Evolutionary conservation across 129 eudicot species (phyloP).

Genomic region (Lactuca saligna): DNA sequence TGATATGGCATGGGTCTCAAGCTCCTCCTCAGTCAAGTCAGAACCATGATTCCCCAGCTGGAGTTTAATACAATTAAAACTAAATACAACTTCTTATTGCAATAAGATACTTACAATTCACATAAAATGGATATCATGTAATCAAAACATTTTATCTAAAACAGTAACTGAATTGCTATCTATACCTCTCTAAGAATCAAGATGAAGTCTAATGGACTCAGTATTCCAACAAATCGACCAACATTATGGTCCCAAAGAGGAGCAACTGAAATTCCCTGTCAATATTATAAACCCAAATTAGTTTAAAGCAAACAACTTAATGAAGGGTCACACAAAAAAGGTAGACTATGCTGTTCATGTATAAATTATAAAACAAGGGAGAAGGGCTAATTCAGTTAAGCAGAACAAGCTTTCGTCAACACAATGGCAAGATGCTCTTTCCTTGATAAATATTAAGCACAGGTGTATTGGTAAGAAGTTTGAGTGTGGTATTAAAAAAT

Average conservation of each 20-base stretch:
- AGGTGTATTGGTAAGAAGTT: too few species aligned
- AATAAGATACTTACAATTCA: constrained; percentile 11
- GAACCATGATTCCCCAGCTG: constrained; percentile 88
- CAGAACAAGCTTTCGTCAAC: too few species aligned
- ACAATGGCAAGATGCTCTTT: too few species aligned
- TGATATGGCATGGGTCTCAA: constrained; percentile 76
- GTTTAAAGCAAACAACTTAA: too few species aligned
- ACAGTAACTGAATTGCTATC: constrained; percentile 2
- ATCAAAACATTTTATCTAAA: constrained; percentile 5
- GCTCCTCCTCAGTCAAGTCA: constrained; percentile 82
- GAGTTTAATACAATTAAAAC: constrained; percentile 15
- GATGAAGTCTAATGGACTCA: constrained; percentile 78
- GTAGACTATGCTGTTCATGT: too few species aligned
- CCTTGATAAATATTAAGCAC: too few species aligned
- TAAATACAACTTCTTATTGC: constrained; percentile 5
- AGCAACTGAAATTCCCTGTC: constrained; percentile 76
- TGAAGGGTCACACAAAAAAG: too few species aligned
- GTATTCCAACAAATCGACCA: constrained; percentile 78
- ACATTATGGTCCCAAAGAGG: constrained; percentile 75
- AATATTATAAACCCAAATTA: constrained; percentile 10
- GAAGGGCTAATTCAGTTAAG: too few species aligned
- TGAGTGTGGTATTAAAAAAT: too few species aligned
- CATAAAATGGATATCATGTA: constrained; percentile 6
- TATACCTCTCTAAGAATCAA: constrained; percentile 78
- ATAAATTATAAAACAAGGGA: too few species aligned